Evolutionary conservation across 108 stramenopile species (phyloP), one percentile per base, ranked within the genome.

Genomic region (Cyclotella kingstonii): DNA sequence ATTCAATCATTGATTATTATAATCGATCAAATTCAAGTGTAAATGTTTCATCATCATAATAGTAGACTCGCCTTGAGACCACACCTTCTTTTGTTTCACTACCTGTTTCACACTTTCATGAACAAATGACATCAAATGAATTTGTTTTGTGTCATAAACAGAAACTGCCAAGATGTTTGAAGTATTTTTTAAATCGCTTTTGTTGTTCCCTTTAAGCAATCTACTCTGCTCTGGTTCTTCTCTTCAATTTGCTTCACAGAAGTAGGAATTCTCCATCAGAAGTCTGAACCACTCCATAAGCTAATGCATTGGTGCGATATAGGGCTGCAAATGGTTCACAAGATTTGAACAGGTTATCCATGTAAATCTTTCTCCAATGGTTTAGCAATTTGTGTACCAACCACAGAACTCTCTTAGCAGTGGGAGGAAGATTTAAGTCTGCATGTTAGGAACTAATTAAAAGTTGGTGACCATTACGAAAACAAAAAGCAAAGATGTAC

Each of bases 1-100:
- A 21, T 67, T 67, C 74, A 68, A 63, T 41, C 36, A 22, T 8
- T 63, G 34, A 36, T 76, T 76, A 67, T 76, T 63, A 1, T 54
- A 23, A 25, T 63, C 60, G 31, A 68, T 75, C 0, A 61, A 1
- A 26, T 69, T 63, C 5, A 76, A 9, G 0, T 60, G 8, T 9
- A 54, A 36, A 25, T 33, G 63, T 0, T n/a, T 5, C 51, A 68
- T 45, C 0, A 23, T 2, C 2, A 21, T 29, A 36, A 30, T 53
- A 11, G 0, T 6, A 9, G 14, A 7, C 0, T 3, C 17, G 19
- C 0, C 14, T 18, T 35, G 30, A 23, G 9, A 73, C 50, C 54
- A 70, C 3, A 71, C 63, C 4, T 39, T 70, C 41, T 48, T 63
- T 45, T 70, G 15, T 39, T 40, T 56, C n/a, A 22, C n/a, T 1